Percentiles rank a stretch among this genome's conserved stretches.
Evolutionary conservation across 2,329 filamentous ascomycete genomes (phyloP).

Genomic region (Nemania bipapillata): DNA sequence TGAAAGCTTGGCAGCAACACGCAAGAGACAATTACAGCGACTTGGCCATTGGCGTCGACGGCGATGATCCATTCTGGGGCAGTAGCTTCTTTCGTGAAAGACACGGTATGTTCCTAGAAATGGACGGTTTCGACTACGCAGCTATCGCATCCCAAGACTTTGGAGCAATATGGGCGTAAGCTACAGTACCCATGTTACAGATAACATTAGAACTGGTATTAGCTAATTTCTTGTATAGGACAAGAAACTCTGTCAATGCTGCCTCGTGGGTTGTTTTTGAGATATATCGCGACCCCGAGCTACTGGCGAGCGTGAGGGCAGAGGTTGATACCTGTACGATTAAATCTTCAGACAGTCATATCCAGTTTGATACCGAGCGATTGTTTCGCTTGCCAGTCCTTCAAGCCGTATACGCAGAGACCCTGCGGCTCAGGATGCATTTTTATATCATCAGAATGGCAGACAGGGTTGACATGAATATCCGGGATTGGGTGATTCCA

Average conservation of each 20-base stretch:
- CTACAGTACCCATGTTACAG: constrained; percentile 7
- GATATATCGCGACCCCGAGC: constrained; percentile 43
- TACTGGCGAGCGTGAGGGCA: constrained; percentile 37
- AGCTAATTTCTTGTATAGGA: constrained; percentile 37
- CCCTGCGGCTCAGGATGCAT: constrained; percentile 47
- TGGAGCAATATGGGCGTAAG: constrained; percentile 48
- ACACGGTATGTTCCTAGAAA: constrained; percentile 44
- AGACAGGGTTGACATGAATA: constrained; percentile 41
- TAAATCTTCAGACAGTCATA: constrained; percentile 28
- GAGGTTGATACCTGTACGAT: constrained; percentile 34
- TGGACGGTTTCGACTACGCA: constrained; percentile 44
- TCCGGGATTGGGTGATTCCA: constrained; percentile 41
- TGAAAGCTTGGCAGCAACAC: constrained; percentile 43
- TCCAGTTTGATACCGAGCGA: constrained; percentile 42
- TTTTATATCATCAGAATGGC: constrained; percentile 49
- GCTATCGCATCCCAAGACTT: constrained; percentile 47
- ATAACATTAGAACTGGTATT: not conserved
- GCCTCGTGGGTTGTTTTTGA: constrained; percentile 45
- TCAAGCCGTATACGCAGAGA: constrained; percentile 49
- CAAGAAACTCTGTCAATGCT: constrained; percentile 42
- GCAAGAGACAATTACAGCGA: constrained; percentile 42
- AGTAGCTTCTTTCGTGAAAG: constrained; percentile 46
- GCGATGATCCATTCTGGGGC: constrained; percentile 46
- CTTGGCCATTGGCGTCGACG: constrained; percentile 33
- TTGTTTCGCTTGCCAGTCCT: constrained; percentile 44